Percentiles rank a stretch among this genome's conserved stretches.
Evolutionary conservation across 495 filamentous ascomycete species (phyloP).

Genomic region (Aspergillus avenaceus): DNA sequence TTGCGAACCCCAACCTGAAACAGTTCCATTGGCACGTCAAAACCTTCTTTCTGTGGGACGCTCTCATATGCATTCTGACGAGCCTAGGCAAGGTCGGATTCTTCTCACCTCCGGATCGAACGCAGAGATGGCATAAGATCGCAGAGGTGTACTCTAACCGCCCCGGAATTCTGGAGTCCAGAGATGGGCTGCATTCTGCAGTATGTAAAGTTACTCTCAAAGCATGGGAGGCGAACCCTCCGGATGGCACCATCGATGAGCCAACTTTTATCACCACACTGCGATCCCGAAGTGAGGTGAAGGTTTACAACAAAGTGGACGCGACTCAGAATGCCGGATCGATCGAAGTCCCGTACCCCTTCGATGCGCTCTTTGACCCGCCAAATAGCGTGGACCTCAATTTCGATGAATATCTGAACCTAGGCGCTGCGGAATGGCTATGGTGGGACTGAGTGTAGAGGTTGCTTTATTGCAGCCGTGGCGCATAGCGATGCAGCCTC

Average conservation of each 20-base stretch:
- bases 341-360: too few species aligned
- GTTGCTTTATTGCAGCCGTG: too few species aligned
- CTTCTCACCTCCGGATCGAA: slow-evolving; percentile 3
- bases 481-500: too few species aligned
- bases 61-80: slow-evolving; percentile 11
- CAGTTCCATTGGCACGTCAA: slow-evolving; percentile 11
- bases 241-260: neutral
- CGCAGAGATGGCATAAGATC: slow-evolving; percentile 1
- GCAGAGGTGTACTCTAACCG: slow-evolving; percentile 6
- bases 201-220: slow-evolving; percentile 7
- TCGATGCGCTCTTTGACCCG: too few species aligned
- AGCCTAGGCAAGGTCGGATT: slow-evolving; percentile 9
- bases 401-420: too few species aligned
- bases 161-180: neutral
- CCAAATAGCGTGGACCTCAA: too few species aligned
- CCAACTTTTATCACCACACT: slow-evolving; percentile 5
- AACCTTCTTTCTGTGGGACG: slow-evolving; percentile 16
- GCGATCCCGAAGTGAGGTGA: neutral
- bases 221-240: slow-evolving; percentile 8
- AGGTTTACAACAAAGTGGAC: too few species aligned
- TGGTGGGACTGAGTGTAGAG: too few species aligned
- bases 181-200: neutral
- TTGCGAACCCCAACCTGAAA: neutral
- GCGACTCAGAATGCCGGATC: too few species aligned
- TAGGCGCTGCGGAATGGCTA: too few species aligned